Percentiles rank a stretch among this genome's conserved stretches.
phyloP scores from a whole-genome alignment of 2,329 filamentous ascomycete genomes.

The Arthrobotrys sinensis region DNA sequence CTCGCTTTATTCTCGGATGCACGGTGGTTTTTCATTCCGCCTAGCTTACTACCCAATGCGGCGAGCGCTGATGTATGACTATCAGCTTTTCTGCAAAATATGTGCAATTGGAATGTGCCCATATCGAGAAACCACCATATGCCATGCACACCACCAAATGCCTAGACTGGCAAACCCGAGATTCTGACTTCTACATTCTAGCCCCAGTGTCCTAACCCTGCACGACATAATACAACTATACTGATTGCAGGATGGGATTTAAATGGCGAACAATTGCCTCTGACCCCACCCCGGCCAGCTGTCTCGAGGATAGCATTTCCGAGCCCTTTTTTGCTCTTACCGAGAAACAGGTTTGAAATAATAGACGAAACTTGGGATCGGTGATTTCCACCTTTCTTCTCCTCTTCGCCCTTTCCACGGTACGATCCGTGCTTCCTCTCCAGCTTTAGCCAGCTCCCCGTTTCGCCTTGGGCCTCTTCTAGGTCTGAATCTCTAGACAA shows the following conservation, averaged over 20 bases:
- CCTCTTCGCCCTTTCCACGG: constrained; percentile 4
- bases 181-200: constrained; percentile 1
- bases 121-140: background rate
- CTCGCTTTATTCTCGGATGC: background rate
- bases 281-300: background rate
- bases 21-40: constrained; percentile 32
- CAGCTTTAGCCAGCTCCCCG: background rate
- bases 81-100: constrained; percentile 6
- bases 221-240: constrained; percentile 1
- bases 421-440: constrained; percentile 19
- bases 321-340: background rate
- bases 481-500: background rate
- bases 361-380: background rate
- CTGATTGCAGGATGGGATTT: constrained; percentile 16
- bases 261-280: constrained; percentile 14
- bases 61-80: constrained; percentile 11
- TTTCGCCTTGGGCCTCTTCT: background rate
- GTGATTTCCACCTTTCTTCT: background rate
- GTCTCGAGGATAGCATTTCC: constrained; percentile 7
- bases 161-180: background rate
- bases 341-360: constrained; percentile 16
- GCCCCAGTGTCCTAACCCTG: background rate
- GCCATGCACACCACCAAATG: constrained; percentile 6
- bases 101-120: constrained; percentile 33
- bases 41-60: constrained; percentile 48